Evolutionary conservation across 2,329 filamentous ascomycete species (phyloP), one percentile per base, ranked within the genome.

Genomic region (Monosporascus sp.): DNA sequence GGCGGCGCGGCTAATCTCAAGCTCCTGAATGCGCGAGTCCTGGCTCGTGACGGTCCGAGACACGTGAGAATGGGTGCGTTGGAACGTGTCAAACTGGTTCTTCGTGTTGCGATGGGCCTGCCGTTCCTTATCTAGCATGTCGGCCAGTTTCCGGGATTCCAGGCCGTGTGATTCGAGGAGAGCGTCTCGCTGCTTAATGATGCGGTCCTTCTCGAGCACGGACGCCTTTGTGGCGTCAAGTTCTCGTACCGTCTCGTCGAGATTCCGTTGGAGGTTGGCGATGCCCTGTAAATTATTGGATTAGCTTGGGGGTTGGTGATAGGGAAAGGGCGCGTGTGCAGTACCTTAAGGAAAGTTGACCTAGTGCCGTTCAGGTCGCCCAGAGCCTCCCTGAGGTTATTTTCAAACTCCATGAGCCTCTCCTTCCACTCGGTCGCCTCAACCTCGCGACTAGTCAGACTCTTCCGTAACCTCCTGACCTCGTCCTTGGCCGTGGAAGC

Each of bases 351-450:
- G 53, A 97, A 78, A 63, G 87, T 92, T 51, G 91, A 90, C 61
- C 90, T 83, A 38, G 91, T 96, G 55, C 91, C 91, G 62, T 89
- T 90, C 53, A 93, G 80, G 72, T 96, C 92, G 61, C 92, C 92
- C 56, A 99, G 79, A 5, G 91, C 88, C 66, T 93, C 88, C 44
- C 92, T 83, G 60, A 99, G 78, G 65, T 90, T 93, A 66, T 85
- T 91, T 74, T 97, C 94, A 52, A 97, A 80, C 70, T 97, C 92
- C 69, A 91, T 85, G 49, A 97, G 78, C 59, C 91, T 85, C 72
- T 96, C 90, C 74, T 94, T 95, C 89, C 90, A 97, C 59, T 91
- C 88, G 9, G 85, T 86, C 8, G 91, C 90, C 69, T 97, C 94
- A 48, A 93, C 87, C 69, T 97, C 92, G 52, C 91, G 86, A 48